Evolutionary conservation across 371 early-diverging fungal species (phyloP).

Genomic region (Rhizopus sp.): DNA sequence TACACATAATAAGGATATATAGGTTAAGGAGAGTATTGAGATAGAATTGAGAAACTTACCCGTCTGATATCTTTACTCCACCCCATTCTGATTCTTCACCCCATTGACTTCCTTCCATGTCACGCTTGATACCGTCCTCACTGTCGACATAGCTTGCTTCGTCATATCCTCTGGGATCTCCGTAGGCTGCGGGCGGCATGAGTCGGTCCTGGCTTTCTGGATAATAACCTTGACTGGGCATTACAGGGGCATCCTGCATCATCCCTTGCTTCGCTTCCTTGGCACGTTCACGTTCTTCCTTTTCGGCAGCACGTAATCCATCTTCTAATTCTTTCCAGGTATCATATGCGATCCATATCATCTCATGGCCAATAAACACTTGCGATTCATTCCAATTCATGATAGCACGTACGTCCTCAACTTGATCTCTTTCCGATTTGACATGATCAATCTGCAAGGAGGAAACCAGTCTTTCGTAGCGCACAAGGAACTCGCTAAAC

Average conservation of each 20-base stretch:
- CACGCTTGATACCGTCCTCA: slow-evolving; percentile 50
- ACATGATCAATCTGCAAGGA: slow-evolving; percentile 44
- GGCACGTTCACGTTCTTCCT: slow-evolving; percentile 61
- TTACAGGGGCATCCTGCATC: slow-evolving; percentile 1
- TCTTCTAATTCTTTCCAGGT: slow-evolving; percentile 84
- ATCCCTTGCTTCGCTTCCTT: slow-evolving; percentile 37
- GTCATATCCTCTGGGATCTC: slow-evolving; percentile 29
- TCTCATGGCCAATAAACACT: slow-evolving; percentile 58
- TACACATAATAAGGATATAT: slow-evolving; percentile 2
- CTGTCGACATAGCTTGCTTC: slow-evolving; percentile 49
- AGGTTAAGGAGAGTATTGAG: no score
- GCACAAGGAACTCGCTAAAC: slow-evolving; percentile 65
- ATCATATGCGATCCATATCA: slow-evolving; percentile 69
- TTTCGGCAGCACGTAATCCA: slow-evolving; percentile 72
- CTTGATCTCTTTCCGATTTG: slow-evolving; percentile 38
- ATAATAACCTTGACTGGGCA: slow-evolving; percentile 23
- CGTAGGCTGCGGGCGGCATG: slow-evolving; percentile 31
- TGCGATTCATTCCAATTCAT: slow-evolving; percentile 50
- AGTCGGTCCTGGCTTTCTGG: slow-evolving; percentile 36
- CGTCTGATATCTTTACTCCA: slow-evolving; percentile 49
- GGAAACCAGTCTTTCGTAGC: slow-evolving; percentile 50
- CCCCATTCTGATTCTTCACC: slow-evolving; percentile 61
- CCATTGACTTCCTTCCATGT: slow-evolving; percentile 55
- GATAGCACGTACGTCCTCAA: slow-evolving; percentile 44
- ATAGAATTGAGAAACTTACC: slow-evolving; percentile 28